These are phyloP conservation scores for Aegilops umbellulata DNA, from an alignment of 176 grass and related monocot genomes.

Conservation along the genomic window DNA sequence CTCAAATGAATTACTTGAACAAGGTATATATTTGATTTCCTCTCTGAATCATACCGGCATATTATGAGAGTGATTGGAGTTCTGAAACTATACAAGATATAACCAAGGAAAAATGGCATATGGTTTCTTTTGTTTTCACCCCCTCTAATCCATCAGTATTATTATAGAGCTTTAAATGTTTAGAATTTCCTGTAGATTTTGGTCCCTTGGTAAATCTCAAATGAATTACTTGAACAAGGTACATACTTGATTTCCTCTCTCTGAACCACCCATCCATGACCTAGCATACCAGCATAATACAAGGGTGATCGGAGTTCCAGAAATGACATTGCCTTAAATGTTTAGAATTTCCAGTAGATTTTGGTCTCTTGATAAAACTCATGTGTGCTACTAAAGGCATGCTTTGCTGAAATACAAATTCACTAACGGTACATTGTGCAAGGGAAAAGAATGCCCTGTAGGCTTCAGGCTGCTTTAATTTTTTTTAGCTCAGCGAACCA, in stretches of 20 bases:
- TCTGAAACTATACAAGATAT: neutral
- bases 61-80: neutral
- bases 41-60: neutral
- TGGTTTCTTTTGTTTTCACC: neutral
- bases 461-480: neutral
- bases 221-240: no score
- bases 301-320: no score
- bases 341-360: neutral
- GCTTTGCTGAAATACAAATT: neutral
- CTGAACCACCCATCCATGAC: no score
- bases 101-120: neutral
- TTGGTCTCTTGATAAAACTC: neutral
- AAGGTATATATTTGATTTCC: slow-evolving; percentile 54
- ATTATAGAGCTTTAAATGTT: neutral
- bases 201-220: neutral
- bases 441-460: neutral
- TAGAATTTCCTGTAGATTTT: neutral
- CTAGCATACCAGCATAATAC: no score
- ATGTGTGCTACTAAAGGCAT: neutral
- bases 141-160: neutral
- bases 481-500: neutral
- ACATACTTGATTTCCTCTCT: no score
- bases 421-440: neutral
- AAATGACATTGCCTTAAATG: neutral
- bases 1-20: slow-evolving; percentile 94